A percentile compares a stretch with the other conserved stretches of the same genome.
Conservation (phyloP, 1,139 yeast genomes). For the Scheffersomyces quercinus region DNA sequence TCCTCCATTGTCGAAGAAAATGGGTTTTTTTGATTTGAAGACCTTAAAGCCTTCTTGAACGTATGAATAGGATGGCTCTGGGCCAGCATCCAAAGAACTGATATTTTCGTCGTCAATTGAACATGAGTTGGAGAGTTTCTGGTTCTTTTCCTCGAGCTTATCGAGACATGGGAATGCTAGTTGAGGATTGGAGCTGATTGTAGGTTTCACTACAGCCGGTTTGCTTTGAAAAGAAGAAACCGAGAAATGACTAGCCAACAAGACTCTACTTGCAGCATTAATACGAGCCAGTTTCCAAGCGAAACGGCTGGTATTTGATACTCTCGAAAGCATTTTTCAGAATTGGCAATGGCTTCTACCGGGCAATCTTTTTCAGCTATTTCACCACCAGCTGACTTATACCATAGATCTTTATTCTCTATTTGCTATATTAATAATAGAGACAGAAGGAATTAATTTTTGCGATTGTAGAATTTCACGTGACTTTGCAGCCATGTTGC, state of each 20-base stretch:
- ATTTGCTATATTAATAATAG: too few species aligned
- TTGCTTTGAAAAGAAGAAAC: not conserved
- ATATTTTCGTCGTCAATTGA: slow-evolving; percentile 21
- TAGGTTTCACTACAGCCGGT: not conserved
- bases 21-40: slow-evolving; percentile 56
- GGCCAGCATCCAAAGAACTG: slow-evolving; percentile 63
- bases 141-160: slow-evolving; percentile 60
- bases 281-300: too few species aligned
- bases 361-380: too few species aligned
- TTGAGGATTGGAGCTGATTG: slow-evolving; percentile 54
- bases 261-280: too few species aligned
- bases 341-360: too few species aligned
- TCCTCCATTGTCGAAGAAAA: slow-evolving; percentile 82
- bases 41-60: slow-evolving; percentile 68
- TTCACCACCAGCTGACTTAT: too few species aligned
- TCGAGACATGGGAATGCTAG: slow-evolving; percentile 87
- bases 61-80: slow-evolving; percentile 81
- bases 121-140: slow-evolving; percentile 28
- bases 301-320: too few species aligned
- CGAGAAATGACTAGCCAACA: too few species aligned
- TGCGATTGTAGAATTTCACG: slow-evolving; percentile 1
- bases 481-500: not conserved
- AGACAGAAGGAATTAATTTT: not conserved
- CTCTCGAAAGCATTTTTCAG: too few species aligned
- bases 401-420: too few species aligned